Conservation (phyloP, 345 rosid genomes). For the Durio zibethinus region DNA sequence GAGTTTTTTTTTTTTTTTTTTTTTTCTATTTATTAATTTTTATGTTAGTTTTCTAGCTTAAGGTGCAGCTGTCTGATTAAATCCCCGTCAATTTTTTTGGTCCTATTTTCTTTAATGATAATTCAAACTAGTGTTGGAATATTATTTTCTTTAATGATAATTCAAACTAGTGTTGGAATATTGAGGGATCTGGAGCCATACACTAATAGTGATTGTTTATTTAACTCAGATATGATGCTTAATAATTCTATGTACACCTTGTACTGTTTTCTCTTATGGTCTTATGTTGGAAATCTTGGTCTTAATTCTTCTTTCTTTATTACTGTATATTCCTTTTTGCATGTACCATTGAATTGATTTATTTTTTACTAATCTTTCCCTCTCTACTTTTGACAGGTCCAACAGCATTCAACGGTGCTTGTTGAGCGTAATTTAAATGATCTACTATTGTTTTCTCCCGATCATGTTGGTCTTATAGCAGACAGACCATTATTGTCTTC, state of each 20-base stretch:
- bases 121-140: not conserved
- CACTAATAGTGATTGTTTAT: not conserved
- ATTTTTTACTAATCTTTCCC: not conserved
- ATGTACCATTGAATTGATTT: not conserved
- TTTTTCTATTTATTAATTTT: not conserved
- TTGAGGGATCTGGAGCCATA: not conserved
- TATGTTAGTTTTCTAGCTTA: not conserved
- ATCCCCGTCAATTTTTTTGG: not conserved
- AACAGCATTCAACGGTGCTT: slow-evolving; percentile 47
- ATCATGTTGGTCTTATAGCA: slow-evolving; percentile 39
- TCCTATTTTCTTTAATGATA: not conserved
- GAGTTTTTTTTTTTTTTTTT: slow-evolving; percentile 28
- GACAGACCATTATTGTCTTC: slow-evolving; percentile 34
- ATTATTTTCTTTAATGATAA: not conserved
- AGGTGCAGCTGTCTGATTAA: not conserved
- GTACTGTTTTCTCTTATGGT: not conserved
- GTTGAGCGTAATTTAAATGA: slow-evolving; percentile 51
- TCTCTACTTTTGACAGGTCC: slow-evolving; percentile 32
- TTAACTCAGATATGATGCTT: not conserved
- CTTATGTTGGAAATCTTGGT: not conserved
- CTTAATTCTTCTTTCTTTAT: not conserved
- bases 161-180: not conserved
- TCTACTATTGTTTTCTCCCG: slow-evolving; percentile 48
- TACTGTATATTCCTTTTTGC: not conserved
- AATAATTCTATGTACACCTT: not conserved